Conservation (phyloP, 164 flowering plant species). For the Buxus sempervirens region DNA sequence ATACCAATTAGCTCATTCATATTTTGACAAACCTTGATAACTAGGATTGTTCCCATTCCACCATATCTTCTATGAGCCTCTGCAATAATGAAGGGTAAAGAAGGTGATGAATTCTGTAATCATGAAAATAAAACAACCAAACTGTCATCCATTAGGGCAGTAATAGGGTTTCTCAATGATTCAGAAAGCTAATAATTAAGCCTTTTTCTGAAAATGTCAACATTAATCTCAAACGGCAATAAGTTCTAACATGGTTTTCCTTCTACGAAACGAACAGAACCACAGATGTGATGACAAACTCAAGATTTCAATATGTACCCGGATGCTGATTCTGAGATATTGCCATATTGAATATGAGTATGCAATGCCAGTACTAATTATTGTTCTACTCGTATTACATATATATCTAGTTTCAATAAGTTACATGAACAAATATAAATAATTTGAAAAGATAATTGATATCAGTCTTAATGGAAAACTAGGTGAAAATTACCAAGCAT, state of each 20-base stretch:
- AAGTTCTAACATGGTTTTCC: too few relatives aligned
- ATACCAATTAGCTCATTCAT: neutral
- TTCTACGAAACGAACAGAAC: too few relatives aligned
- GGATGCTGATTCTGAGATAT: too few relatives aligned
- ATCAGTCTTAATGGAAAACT: neutral
- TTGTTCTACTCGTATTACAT: neutral
- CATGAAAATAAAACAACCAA: too few relatives aligned
- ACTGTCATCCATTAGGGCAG: too few relatives aligned
- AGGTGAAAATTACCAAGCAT: constrained; percentile 69
- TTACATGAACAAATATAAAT: neutral
- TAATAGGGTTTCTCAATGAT: too few relatives aligned
- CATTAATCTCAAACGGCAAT: too few relatives aligned
- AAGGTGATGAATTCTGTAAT: neutral
- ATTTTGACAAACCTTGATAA: constrained; percentile 65
- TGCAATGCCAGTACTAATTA: neutral
- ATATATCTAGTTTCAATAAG: neutral
- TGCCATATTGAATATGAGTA: neutral
- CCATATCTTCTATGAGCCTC: constrained; percentile 85
- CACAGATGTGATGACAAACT: too few relatives aligned
- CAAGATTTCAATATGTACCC: too few relatives aligned
- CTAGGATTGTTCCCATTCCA: constrained; percentile 93
- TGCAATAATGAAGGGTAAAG: constrained; percentile 26
- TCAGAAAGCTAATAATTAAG: too few relatives aligned
- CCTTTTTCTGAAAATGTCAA: too few relatives aligned
- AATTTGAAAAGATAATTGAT: neutral